Evolutionary conservation across 129 eudicot genomes (phyloP), one percentile per base, ranked within the genome.

Genomic region (Solidago caesia): DNA sequence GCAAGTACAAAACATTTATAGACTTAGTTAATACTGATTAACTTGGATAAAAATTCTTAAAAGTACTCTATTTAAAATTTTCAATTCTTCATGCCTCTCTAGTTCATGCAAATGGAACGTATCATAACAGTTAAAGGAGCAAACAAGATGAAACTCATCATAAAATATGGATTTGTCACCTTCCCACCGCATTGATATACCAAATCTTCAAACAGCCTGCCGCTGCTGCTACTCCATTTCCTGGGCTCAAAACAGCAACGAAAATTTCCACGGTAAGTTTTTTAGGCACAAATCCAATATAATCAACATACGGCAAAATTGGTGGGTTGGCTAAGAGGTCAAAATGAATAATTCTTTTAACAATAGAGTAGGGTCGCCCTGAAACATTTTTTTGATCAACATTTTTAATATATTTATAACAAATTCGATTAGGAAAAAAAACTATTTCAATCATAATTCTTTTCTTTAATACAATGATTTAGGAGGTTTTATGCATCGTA

Each of bases 101-200:
- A 49, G 10, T 12, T 49, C n/a, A 9, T 48, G 13, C 59, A 16
- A 44, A 45, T 48, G 53, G 13, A 48, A 48, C 53, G 25, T 77
- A 62, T 60, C 62, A 72, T 29, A 72, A 12, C 59, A 27, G 66
- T 27, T 10, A 29, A 42, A 66, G 66, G 44, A 72, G 64, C 39
- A 44, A 74, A 60, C 45, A 64, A 65, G 55, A 8, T 65, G 26
- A 53, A 21, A 39, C 5, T 51, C 60, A 14, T 2, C 42, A 27
- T 25, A 16, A 15, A 11, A 3, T 7, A 64, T 9, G 41, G 70
- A 63, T 29, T 66, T 57, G 64, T 53, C 25, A 74, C 83, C 69
- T 80, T 43, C 48, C 45, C 33, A 75, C 75, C 75, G 39, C 68
- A 10, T 42, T 26, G 67, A 79, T 57, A 21, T 79, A 79, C 79